Conservation (phyloP, 2,329 filamentous ascomycete genomes). For the Diaporthe destruens region DNA sequence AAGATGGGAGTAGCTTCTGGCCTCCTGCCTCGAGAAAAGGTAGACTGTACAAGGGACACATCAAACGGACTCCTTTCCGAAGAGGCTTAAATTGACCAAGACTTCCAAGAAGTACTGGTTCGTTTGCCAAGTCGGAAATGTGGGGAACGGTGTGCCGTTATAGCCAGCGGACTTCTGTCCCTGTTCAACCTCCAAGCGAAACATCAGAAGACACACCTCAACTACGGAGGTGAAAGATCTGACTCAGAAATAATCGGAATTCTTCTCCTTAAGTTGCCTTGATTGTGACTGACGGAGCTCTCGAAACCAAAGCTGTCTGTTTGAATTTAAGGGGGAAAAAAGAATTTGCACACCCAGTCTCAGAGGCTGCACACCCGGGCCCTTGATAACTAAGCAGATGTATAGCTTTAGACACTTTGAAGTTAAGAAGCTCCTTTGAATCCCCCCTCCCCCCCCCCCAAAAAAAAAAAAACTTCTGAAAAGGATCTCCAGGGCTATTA, state of each 20-base stretch:
- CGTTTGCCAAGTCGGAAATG: background rate
- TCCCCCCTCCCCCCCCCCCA: too few relatives aligned
- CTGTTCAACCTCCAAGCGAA: background rate
- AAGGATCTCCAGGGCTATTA: too few relatives aligned
- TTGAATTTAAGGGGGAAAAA: too few relatives aligned
- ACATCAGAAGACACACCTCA: background rate
- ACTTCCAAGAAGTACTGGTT: slow-evolving; percentile 10
- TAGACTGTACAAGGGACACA: background rate
- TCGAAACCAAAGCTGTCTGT: background rate
- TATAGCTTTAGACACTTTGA: too few relatives aligned
- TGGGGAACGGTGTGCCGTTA: background rate
- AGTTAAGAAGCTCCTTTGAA: too few relatives aligned
- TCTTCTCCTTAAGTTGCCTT: background rate
- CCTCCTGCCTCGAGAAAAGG: background rate
- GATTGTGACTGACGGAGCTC: background rate
- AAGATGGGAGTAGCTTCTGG: background rate
- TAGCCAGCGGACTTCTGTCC: background rate
- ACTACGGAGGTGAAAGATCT: background rate
- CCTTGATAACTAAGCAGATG: too few relatives aligned
- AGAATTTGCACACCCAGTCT: too few relatives aligned
- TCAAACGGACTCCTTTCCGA: background rate
- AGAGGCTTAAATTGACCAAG: slow-evolving; percentile 3
- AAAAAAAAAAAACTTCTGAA: too few relatives aligned
- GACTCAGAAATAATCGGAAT: background rate
- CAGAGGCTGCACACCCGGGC: too few relatives aligned